Base-by-base conservation (phyloP, 2,329 filamentous ascomycete species). In the Huntiella abstrusa region DNA sequence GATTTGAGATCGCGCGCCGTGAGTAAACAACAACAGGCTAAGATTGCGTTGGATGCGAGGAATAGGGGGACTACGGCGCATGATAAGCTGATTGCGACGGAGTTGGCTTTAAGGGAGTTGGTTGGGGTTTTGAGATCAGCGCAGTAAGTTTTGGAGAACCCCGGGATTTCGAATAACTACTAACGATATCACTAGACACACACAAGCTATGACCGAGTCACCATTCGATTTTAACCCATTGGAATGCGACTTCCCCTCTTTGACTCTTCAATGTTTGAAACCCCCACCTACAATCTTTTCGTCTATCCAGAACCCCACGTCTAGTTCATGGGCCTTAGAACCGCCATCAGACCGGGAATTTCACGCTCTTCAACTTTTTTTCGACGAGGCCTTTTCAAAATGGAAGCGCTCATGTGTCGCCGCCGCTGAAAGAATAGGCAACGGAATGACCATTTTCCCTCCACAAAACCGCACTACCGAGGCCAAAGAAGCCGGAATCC, bases 221-320 rank as follows among this genome's bases (percentile, higher is more conserved):
- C 74, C 75, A 2, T 79, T 80, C 54, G 82, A 88, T 53, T 92
- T 94, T 62, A 83, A 95, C 53, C 81, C 88, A 33, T 74, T 87
- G 51, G 70, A 81, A 4, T 75, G 93, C 58, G 85, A 85, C 50
- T 95, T 94, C 55, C 85, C 87, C 5, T 78, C 82, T 5, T 70
- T 96, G 36, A 85, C 80, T 33, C 72, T 95, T 8, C 83, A 81
- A 52, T 80, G 88, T 53, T 74, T 96, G 1, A 75, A 81, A 33
- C 70, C 83, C 7, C 85, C 87, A 3, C 78, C 83, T 3, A 91
- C 84, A 0, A 68, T 95, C 5, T 88, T 87, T 63, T 81, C 83
- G 7, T 74, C 79, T 1, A 83, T 80, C 5, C 84, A 86, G 28
- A 80, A 92, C 55, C 69, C 85, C 1, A 84, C 80, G 0, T 68